Evolutionary conservation across 371 early-diverging fungal species (phyloP).

Genomic region (Conidiobolus incongruus): DNA sequence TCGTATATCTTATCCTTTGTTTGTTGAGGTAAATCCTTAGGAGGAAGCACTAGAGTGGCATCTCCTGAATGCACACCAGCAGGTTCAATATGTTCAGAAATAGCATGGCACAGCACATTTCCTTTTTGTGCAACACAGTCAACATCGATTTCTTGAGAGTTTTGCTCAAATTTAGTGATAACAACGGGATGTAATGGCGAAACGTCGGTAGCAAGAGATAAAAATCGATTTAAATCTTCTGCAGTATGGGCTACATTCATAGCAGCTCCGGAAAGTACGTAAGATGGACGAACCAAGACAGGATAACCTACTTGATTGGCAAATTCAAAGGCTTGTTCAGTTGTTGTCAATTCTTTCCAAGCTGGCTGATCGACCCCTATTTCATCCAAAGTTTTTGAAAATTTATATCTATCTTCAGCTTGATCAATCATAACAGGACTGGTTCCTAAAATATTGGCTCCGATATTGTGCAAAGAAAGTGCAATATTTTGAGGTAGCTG

Average conservation of each 20-base stretch:
- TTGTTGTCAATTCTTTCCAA: conserved; percentile 79
- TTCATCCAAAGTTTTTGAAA: conserved; percentile 78
- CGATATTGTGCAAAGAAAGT: conserved; percentile 54
- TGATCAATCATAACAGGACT: conserved; percentile 81
- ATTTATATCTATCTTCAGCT: conserved; percentile 89
- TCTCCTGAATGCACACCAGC: conserved; percentile 96
- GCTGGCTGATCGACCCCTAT: conserved; percentile 87
- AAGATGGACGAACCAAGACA: conserved; percentile 85
- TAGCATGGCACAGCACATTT: conserved; percentile 63
- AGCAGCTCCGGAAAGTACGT: conserved; percentile 87
- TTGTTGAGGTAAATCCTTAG: conserved; percentile 72
- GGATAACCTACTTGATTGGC: conserved; percentile 74
- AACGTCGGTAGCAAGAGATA: conserved; percentile 73
- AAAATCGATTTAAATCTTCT: conserved; percentile 51
- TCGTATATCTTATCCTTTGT: conserved; percentile 67
- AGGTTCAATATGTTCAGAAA: conserved; percentile 89
- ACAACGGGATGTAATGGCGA: conserved; percentile 86
- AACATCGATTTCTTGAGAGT: conserved; percentile 88
- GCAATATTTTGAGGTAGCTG: conserved; percentile 95
- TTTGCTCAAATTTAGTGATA: conserved; percentile 85
- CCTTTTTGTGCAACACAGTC: conserved; percentile 87
- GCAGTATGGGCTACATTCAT: conserved; percentile 82
- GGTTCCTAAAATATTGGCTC: conserved; percentile 77
- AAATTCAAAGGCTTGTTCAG: conserved; percentile 62
- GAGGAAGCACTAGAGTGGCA: conserved; percentile 81